Evolutionary conservation across 139 green algal species (phyloP).

Genomic region (Micractinium sp.): DNA sequence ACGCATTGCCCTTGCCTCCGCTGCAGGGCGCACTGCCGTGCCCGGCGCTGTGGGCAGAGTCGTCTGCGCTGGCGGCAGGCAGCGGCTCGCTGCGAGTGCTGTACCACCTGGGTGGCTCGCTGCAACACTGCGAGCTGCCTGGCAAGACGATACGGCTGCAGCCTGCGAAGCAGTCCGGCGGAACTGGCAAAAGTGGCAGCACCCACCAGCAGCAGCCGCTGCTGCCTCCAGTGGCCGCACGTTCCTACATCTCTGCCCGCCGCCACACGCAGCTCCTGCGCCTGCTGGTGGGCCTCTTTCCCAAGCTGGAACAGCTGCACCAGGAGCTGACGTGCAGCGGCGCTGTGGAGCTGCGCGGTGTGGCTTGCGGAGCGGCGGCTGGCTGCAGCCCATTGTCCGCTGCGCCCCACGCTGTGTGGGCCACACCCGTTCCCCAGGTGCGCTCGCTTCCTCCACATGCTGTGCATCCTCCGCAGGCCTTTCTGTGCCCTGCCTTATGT

Average conservation of each 20-base stretch:
- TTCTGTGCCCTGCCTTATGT: no score
- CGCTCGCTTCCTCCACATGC: neutral
- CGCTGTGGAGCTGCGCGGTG: neutral
- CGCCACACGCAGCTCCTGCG: slow-evolving; percentile 34
- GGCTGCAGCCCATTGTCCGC: neutral
- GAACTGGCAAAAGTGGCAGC: neutral
- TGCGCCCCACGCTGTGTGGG: neutral
- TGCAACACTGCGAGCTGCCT: neutral
- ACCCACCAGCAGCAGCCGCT: slow-evolving; percentile 16
- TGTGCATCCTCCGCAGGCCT: no score
- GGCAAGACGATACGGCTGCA: slow-evolving; percentile 44
- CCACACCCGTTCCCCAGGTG: slow-evolving; percentile 11
- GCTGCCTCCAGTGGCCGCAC: neutral
- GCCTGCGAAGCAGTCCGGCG: slow-evolving; percentile 18
- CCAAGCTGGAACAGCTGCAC: slow-evolving; percentile 34
- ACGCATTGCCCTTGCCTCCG: neutral
- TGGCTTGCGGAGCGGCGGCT: neutral
- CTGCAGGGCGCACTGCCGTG: slow-evolving; percentile 17
- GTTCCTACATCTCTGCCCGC: slow-evolving; percentile 25
- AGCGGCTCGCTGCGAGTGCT: slow-evolving; percentile 17
- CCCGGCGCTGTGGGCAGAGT: slow-evolving; percentile 41
- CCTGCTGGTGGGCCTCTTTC: slow-evolving; percentile 32
- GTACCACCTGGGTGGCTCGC: slow-evolving; percentile 34
- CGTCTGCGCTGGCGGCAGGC: neutral
- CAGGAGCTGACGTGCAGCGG: slow-evolving; percentile 14